These are phyloP conservation scores for Sporothrix brasiliensis DNA, from an alignment of 2,329 filamentous ascomycete genomes.

Conservation along the genomic window DNA sequence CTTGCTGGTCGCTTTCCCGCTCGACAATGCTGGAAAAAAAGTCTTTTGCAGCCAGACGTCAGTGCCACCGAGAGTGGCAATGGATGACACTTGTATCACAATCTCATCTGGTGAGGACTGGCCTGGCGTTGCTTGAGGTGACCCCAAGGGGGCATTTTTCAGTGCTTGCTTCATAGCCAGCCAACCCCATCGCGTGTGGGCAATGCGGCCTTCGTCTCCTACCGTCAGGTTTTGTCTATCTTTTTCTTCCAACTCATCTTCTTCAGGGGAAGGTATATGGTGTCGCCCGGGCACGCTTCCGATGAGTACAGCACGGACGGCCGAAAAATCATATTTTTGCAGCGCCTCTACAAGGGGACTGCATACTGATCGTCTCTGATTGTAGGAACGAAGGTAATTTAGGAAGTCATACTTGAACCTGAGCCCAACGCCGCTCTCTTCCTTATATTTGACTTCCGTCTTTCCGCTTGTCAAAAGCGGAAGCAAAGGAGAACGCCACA, in stretches of 20 bases:
- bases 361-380: constrained; percentile 58
- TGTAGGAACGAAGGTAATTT: constrained; percentile 72
- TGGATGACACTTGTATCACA: constrained; percentile 73
- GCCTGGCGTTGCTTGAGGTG: background rate
- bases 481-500: constrained; percentile 76
- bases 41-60: constrained; percentile 72
- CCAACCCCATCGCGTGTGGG: constrained; percentile 75
- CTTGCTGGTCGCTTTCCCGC: constrained; percentile 40
- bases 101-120: constrained; percentile 50
- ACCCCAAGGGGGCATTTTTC: constrained; percentile 52
- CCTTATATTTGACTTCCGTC: background rate
- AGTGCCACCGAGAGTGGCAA: constrained; percentile 73
- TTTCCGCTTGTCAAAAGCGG: constrained; percentile 48
- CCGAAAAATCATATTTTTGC: constrained; percentile 66
- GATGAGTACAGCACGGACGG: constrained; percentile 70
- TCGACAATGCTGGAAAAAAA: constrained; percentile 57
- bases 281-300: constrained; percentile 76
- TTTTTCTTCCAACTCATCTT: background rate
- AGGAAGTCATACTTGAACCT: constrained; percentile 75
- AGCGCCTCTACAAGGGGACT: constrained; percentile 61
- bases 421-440: constrained; percentile 39
- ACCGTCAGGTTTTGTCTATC: background rate
- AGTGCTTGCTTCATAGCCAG: constrained; percentile 65
- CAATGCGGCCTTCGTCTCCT: background rate
- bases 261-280: constrained; percentile 47